Evolutionary conservation across 345 rosid species (phyloP), one percentile per base, ranked within the genome.

Genomic region (Adansonia digitata): DNA sequence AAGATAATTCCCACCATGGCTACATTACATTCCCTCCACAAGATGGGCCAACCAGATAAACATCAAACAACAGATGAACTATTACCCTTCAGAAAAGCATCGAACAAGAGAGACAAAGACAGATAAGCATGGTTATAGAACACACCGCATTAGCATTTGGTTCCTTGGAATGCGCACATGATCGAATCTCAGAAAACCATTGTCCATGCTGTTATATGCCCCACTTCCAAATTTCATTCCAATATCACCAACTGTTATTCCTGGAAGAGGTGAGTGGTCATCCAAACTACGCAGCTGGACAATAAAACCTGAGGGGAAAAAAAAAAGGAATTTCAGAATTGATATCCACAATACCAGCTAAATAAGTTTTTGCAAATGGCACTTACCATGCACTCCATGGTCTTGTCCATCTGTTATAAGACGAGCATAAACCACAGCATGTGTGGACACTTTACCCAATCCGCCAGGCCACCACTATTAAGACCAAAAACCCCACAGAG

Each of bases 391-490:
- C 56, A 93, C 86, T 79, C 99, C 98, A 71, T 92, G 85, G 73
- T 92, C 94, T 76, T 88, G 77, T 65, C 97, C 95, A 77, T 84
- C 85, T 61, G 82, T 86, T 37, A 88, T 81, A 65, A 96, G 99
- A 49, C 95, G 98, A 29, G 98, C 98, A 81, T 96, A 96, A 77
- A 91, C 92, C 83, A 90, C 82, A 72, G 92, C 97, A 90, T 96
- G 99, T 0, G 99, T 96, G 72, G 97, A 84, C 77, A 63, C 82
- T 85, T 90, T 90, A 72, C 99, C 99, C 83, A 96, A 70, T 52
- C 99, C 99, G 80, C 99, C 99, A 74, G 98, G 99, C 99, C 99
- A 96, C 99, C 99, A 93, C 99, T 96, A 49, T 79, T 75, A 70
- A 57, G 43, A 17, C 63, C 26, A 78, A 74, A 70, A 4, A 39